Evolutionary conservation across 225 moss, liverwort and hornwort species (phyloP), one percentile per base, ranked within the genome.

Genomic region (Sphagnum contortum): DNA sequence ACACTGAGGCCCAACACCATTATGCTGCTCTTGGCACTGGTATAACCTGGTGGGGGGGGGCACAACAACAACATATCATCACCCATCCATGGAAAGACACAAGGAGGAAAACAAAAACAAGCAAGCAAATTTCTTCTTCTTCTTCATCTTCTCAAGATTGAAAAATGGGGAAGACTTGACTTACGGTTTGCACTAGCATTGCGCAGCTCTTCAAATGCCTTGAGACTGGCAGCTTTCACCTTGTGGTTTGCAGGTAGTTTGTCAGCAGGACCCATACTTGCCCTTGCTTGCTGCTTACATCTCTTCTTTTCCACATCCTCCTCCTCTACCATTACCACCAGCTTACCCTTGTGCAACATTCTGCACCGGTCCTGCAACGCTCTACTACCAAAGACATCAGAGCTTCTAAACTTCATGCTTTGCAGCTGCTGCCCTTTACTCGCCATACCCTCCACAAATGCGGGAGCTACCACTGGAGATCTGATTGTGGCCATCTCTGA

Each of bases 1-100:
- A 95, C 72, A 72, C 95, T 95, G 6, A 95, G 75, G 0, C 95
- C 95, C 76, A 95, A 49, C 11, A 95, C 95, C 73, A 95, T 69
- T 58, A 95, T 92, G 55, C 90, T 95, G 80, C 89, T 92, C 67
- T 95, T 95, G 45, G 83, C 88, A 63, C 80, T 88, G 0, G 86
- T 90, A 50, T 95, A 95, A 53, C 89, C 91, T 94, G 89, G 50
- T 29, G 29, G 29, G 29, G 29, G 29, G 29, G 29, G 0, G 29
- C 29, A 29, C 29, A 29, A 29, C 29, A 29, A 29, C 29, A 29
- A 29, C 29, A 29, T 1, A 29, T 29, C 29, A 29, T 29, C 29
- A 29, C 29, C 29, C 29, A 29, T 29, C 29, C 29, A 29, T 29
- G 29, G 29, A 29, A 29, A 29, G 29, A 29, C 29, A 29, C 29